Evolutionary conservation across 345 rosid species (phyloP), one percentile per base, ranked within the genome.

Genomic region (Hibiscus tridactylites): DNA sequence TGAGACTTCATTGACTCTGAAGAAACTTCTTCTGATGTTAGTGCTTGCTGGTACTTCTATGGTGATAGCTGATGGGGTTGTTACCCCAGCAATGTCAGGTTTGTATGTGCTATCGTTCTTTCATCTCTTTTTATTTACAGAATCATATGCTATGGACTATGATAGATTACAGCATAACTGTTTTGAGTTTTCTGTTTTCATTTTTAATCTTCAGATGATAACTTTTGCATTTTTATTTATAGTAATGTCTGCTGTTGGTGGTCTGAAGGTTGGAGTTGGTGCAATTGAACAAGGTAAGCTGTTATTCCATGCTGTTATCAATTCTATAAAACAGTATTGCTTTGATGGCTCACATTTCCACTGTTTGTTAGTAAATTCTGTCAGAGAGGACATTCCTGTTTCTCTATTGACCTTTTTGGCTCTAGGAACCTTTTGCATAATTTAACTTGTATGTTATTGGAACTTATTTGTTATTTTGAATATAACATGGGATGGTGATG

Each of bases 31-130:
- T 69, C 88, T 96, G 79, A 81, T 85, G 71, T 76, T 96, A 74
- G 98, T 96, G 65, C 98, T 92, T 83, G 98, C 90, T 70, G 96
- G 99, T 70, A 96, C 99, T 74, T 80, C 98, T 70, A 92, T 96
- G 99, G 93, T 96, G 73, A 89, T 96, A 77, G 99, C 96, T 24
- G 97, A 92, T 88, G 99, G 96, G 69, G 97, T 86, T 83, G 86
- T 96, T 71, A 96, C 99, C 8, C 98, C 98, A 35, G 98, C 96
- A 74, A 88, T 96, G 99, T 92, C 99, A 92, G 99, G 99, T 96
- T 85, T 66, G 75, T 28, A 57, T 65, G 56, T 64, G 49, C 21
- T 68, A n/a, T 53, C 46, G 44, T 77, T 71, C 67, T 59, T 50
- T 65, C 28, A 26, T 58, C 64, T 28, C 39, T 16, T 3, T 39